Evolutionary conservation across 495 filamentous ascomycete genomes (phyloP).

Genomic region (Chaetomium cochliodes): DNA sequence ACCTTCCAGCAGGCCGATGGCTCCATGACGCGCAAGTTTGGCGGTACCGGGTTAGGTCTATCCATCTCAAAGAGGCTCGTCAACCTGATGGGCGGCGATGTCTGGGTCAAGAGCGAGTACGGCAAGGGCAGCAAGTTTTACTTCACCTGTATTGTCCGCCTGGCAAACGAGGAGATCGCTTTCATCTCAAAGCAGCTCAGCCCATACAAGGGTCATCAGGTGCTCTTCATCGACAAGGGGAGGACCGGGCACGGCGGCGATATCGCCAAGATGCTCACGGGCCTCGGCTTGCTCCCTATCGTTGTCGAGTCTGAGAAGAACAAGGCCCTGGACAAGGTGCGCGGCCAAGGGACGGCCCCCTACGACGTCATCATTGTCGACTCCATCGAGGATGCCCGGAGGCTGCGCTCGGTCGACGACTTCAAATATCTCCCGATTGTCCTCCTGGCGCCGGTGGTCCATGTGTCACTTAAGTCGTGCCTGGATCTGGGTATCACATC

Average conservation of each 20-base stretch:
- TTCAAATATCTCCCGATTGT: conserved; percentile 99
- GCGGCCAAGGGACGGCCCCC: conserved; percentile 58
- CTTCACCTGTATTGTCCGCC: conserved; percentile 91
- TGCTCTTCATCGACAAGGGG: conserved; percentile 95
- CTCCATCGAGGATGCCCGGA: conserved; percentile 82
- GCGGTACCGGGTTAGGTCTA: conserved; percentile 90
- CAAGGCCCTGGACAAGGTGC: conserved; percentile 38
- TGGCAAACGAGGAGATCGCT: conserved; percentile 77
- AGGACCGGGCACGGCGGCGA: conserved; percentile 73
- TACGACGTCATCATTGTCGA: conserved; percentile 99
- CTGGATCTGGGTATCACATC: conserved; percentile 95
- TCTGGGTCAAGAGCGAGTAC: conserved; percentile 94
- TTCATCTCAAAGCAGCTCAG: conserved; percentile 80
- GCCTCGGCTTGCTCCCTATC: conserved; percentile 76
- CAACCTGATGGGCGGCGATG: conserved; percentile 94
- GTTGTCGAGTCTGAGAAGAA: conserved; percentile 71
- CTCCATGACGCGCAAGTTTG: conserved; percentile 94
- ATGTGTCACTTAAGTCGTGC: conserved; percentile 90
- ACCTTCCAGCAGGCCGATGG: conserved; percentile 99
- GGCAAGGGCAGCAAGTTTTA: conserved; percentile 93
- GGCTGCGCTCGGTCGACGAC: conserved; percentile 80
- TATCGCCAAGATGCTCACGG: conserved; percentile 75
- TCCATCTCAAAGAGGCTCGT: conserved; percentile 96
- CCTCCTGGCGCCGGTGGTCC: conserved; percentile 83
- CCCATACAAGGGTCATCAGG: conserved; percentile 87